Evolutionary conservation across 148 eudicot species (phyloP), one percentile per base, ranked within the genome.

Genomic region (Rhododendron kiyosumense): DNA sequence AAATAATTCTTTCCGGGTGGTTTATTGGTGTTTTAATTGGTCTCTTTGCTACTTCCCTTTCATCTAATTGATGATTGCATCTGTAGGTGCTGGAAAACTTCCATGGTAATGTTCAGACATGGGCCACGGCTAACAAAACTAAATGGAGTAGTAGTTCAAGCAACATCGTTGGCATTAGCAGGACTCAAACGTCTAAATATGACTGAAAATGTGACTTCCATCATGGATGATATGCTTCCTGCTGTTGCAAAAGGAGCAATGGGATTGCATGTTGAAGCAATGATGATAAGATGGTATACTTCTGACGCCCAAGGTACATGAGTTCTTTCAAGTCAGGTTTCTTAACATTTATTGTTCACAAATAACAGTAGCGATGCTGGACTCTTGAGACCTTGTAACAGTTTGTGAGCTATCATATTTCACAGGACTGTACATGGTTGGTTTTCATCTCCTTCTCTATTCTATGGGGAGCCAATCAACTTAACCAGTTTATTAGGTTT

Each of bases 191-290:
- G 98, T 30, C 89, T 96, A 77, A 90, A 86, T 83, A 95, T 95
- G 97, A 95, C 97, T 9, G 99, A 96, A 86, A 90, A 90, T 88
- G 98, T 96, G 57, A 84, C 96, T 75, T 87, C 98, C 26, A 81
- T 95, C 32, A 92, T 93, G 84, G 99, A 96, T 51, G 98, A 96
- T 84, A 96, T 95, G 99, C 98, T 96, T 88, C 99, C 99, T 43
- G 99, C 99, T 78, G 99, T 96, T 87, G 98, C 98, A 85, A 97
- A 95, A 88, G 98, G 98, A 51, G 99, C 99, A 12, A 96, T 87
- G 99, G 99, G 76, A 96, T 96, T 85, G 99, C 98, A 15, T 95
- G 99, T 86, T 91, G 96, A 71, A 90, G 88, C 82, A 87, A 94
- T 90, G 97, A 95, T 89, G 97, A 96, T 11, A 93, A 90, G 79